Evolutionary conservation across 345 rosid genomes (phyloP).

Genomic region (Triadica sebifera): DNA sequence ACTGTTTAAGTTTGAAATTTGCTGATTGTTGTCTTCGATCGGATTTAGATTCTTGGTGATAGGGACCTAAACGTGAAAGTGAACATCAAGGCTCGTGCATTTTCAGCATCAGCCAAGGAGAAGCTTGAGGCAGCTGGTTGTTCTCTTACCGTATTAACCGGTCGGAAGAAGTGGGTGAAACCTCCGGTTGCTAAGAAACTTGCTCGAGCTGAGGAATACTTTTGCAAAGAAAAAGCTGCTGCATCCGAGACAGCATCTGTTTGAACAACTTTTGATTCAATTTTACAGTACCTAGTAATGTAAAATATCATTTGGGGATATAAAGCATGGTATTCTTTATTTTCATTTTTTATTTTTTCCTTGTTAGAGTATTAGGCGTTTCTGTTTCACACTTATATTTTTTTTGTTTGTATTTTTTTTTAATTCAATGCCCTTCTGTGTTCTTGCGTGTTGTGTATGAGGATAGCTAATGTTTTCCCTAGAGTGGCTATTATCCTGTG

Average conservation of each 20-base stretch:
- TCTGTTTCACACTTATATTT: neutral
- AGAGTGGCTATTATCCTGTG: too few species aligned
- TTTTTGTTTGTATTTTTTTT: slow-evolving; percentile 6
- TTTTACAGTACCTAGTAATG: neutral
- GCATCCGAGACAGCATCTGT: slow-evolving; percentile 48
- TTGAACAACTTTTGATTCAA: slow-evolving; percentile 19
- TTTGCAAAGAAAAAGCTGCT: slow-evolving; percentile 68
- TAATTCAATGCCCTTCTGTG: slow-evolving; percentile 5
- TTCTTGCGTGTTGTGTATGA: neutral
- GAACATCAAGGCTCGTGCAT: slow-evolving; percentile 72
- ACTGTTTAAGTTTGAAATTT: neutral
- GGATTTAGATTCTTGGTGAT: slow-evolving; percentile 65
- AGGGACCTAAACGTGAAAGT: slow-evolving; percentile 80
- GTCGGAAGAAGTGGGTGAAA: slow-evolving; percentile 91
- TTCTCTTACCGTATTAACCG: slow-evolving; percentile 69
- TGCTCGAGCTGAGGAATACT: slow-evolving; percentile 82
- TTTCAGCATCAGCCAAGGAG: slow-evolving; percentile 74
- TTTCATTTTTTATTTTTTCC: neutral
- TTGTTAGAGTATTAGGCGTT: neutral
- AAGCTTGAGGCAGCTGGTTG: slow-evolving; percentile 84
- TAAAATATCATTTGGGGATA: slow-evolving; percentile 4
- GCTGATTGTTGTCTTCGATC: slow-evolving; percentile 2
- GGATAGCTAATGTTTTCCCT: too few species aligned
- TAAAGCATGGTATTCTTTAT: neutral
- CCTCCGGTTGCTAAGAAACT: slow-evolving; percentile 80